A percentile compares a stretch with the other conserved stretches of the same genome.
These are phyloP conservation scores for Bipolaris bicolor DNA, from an alignment of 2,329 filamentous ascomycete genomes.

Conservation along the genomic window DNA sequence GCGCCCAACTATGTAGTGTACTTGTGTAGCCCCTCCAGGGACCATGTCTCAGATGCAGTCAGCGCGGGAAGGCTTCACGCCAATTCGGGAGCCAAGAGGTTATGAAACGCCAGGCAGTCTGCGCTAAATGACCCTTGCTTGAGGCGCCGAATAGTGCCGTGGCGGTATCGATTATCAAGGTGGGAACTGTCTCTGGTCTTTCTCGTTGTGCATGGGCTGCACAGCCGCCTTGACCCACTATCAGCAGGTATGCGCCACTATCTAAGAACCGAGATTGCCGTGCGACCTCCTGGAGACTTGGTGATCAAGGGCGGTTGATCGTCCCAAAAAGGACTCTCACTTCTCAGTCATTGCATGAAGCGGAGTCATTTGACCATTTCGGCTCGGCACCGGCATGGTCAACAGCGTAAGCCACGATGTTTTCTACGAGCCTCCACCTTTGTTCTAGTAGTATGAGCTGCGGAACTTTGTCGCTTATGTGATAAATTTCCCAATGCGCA, in stretches of 20 bases:
- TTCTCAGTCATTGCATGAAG: background rate
- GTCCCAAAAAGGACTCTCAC: constrained; percentile 4
- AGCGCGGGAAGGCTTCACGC: constrained; percentile 17
- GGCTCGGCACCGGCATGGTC: background rate
- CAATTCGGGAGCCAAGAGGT: constrained; percentile 14
- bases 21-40: constrained; percentile 8
- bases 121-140: constrained; percentile 8
- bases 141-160: constrained; percentile 4
- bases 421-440: background rate
- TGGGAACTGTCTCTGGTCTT: background rate
- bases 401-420: background rate
- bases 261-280: constrained; percentile 12
- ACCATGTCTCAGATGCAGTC: constrained; percentile 9
- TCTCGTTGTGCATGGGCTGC: background rate
- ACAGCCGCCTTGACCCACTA: constrained; percentile 6
- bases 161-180: constrained; percentile 9
- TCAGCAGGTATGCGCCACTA: constrained; percentile 7
- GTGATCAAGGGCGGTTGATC: constrained; percentile 7
- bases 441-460: background rate
- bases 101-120: constrained; percentile 16
- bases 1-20: constrained; percentile 9
- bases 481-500: constrained; percentile 21
- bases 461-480: constrained; percentile 2
- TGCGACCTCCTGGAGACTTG: constrained; percentile 4
- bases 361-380: background rate